Conservation (phyloP, 495 filamentous ascomycete species). For the Penicillium desertorum region DNA sequence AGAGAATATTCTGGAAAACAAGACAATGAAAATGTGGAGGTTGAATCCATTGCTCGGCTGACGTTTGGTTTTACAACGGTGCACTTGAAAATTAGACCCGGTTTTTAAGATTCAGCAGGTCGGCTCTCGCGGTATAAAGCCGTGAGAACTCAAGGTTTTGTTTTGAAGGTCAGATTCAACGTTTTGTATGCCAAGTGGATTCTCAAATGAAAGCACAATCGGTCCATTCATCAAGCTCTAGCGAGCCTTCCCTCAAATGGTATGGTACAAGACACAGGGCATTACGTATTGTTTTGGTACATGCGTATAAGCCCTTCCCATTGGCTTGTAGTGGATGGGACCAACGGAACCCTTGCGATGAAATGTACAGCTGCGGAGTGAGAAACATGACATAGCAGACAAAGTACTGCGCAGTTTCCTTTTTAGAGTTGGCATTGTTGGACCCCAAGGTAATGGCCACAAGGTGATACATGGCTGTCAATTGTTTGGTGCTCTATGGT, state of each 20-base stretch:
- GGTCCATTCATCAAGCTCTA: background rate
- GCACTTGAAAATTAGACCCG: background rate
- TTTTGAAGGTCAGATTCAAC: background rate
- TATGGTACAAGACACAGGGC: background rate
- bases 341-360: background rate
- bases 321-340: background rate
- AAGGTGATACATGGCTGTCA: background rate
- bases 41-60: background rate
- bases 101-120: background rate
- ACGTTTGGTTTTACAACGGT: background rate
- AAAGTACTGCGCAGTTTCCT: background rate
- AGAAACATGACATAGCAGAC: background rate
- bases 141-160: background rate
- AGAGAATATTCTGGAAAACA: background rate
- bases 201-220: background rate
- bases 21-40: background rate
- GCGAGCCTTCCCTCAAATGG: background rate
- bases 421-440: background rate
- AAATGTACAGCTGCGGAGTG: background rate
- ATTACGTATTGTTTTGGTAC: background rate
- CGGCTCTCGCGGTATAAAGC: background rate
- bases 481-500: background rate
- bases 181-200: background rate
- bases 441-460: background rate
- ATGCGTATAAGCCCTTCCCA: background rate